Conservation (phyloP, 768 basidiomycete species). For the Hygrocybe punicea region DNA sequence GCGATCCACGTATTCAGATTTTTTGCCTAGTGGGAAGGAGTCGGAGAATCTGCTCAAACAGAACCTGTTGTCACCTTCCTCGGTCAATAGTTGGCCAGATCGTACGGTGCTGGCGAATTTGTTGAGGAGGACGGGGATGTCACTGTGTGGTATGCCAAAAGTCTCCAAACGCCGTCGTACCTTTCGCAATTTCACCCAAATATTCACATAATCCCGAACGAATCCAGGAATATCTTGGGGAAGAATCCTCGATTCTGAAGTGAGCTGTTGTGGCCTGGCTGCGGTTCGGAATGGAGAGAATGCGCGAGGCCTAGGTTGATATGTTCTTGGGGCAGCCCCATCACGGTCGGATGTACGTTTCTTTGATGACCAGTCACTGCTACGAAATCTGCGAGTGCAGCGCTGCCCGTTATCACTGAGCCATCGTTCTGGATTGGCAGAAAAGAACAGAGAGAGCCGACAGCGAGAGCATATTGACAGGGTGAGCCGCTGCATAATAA, state of each 20-base stretch:
- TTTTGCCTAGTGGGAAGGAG: constrained; percentile 26
- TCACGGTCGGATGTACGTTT: background rate
- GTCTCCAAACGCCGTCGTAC: constrained; percentile 41
- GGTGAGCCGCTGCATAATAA: constrained; percentile 14
- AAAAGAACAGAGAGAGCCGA: constrained; percentile 12
- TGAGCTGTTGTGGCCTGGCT: background rate
- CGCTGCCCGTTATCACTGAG: background rate
- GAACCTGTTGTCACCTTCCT: constrained; percentile 33
- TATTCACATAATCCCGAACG: constrained; percentile 35
- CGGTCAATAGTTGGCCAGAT: constrained; percentile 30
- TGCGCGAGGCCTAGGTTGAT: background rate
- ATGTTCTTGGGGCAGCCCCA: background rate
- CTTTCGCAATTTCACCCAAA: constrained; percentile 37
- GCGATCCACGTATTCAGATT: constrained; percentile 38
- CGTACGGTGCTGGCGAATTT: constrained; percentile 41
- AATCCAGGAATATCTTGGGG: constrained; percentile 25
- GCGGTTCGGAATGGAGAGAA: background rate
- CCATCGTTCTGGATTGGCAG: background rate
- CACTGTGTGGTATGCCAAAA: constrained; percentile 46
- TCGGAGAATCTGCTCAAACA: constrained; percentile 44
- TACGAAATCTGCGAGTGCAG: background rate
- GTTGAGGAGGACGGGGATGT: constrained; percentile 42
- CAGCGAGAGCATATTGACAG: constrained; percentile 18
- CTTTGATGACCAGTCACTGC: background rate
- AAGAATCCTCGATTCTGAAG: background rate